These are phyloP conservation scores for Carpinus viminea DNA, from an alignment of 306 rosid species.

Conservation along the genomic window DNA sequence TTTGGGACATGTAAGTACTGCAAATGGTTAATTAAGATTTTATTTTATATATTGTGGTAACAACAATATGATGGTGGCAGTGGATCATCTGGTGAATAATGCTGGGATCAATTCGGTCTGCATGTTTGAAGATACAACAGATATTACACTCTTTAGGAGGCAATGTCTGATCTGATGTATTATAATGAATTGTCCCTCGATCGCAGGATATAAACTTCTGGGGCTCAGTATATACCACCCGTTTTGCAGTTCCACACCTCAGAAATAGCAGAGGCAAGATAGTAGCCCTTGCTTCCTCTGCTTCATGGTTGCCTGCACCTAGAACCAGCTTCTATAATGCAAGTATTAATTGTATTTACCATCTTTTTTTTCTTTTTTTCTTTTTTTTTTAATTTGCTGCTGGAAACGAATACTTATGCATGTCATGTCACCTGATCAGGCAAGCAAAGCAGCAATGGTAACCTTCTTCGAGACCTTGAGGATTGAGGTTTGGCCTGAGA, in stretches of 20 bases:
- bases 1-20: constrained; percentile 48
- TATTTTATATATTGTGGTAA: background rate
- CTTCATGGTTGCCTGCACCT: constrained; percentile 63
- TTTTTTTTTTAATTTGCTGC: background rate
- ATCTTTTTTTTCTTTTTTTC: background rate
- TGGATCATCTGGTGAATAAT: constrained; percentile 81
- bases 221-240: constrained; percentile 63
- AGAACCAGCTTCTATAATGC: constrained; percentile 58
- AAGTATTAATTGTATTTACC: background rate
- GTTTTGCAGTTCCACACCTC: constrained; percentile 56
- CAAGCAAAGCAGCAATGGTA: constrained; percentile 63
- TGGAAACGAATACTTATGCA: background rate
- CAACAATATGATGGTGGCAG: constrained; percentile 31
- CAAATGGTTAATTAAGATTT: background rate
- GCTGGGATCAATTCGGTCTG: constrained; percentile 44
- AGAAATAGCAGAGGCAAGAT: constrained; percentile 60
- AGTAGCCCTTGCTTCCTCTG: constrained; percentile 55
- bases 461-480: constrained; percentile 59
- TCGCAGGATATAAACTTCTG: constrained; percentile 76
- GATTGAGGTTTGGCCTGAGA: constrained; percentile 50
- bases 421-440: constrained; percentile 31
- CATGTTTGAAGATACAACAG: constrained; percentile 54
- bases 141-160: constrained; percentile 43
- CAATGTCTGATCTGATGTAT: background rate
- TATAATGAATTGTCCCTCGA: no score